Base-by-base conservation (phyloP, 192 early-diverging fungal genomes). In the Mortierella antarctica region DNA sequence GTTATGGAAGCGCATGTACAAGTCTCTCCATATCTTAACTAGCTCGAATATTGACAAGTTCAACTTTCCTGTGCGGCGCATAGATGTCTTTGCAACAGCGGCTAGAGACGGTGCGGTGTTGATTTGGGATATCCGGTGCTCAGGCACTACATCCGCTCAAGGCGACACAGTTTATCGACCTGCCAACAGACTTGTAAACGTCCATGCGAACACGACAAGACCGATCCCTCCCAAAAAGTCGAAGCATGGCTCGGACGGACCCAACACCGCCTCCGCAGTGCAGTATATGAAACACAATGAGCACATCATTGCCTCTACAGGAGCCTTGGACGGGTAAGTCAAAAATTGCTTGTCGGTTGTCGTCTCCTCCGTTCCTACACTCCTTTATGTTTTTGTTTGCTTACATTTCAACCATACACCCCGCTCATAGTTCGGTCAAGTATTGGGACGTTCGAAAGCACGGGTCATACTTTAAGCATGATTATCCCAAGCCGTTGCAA, bases 391-490 rank as follows among this genome's bases (percentile, higher is more conserved):
- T 45, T 45, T n/a, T 61, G 12, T 50, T 51, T 5, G 31, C 31
- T 31, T 31, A 31, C 3, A 31, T 17, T 13, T 6, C 31, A 42
- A 41, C 44, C 17, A 12, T 21, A 7, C 7, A 3, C 21, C 5
- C 44, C 15, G 7, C 13, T 48, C 9, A 56, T 63, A 75, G 91
- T 18, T 73, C 88, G 31, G 82, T 97, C 42, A 94, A 93, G 78
- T 87, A 92, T 45, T 97, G 96, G 96, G 96, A 97, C 73, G 83
- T 93, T 61, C 80, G 96, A 8, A 80, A 80, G 41, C 77, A 87
- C 74, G 65, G 83, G 52, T 31, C 83, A 67, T 18, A 83, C 77
- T 55, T 72, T 44, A 69, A 78, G 17, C 57, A 83, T 40, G 79
- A 73, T 54, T 75, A 79, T 48, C 91, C 88, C 17, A 59, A 47